phyloP scores from a whole-genome alignment of 495 filamentous ascomycete genomes.

The Annulohypoxylon maeteangense region DNA sequence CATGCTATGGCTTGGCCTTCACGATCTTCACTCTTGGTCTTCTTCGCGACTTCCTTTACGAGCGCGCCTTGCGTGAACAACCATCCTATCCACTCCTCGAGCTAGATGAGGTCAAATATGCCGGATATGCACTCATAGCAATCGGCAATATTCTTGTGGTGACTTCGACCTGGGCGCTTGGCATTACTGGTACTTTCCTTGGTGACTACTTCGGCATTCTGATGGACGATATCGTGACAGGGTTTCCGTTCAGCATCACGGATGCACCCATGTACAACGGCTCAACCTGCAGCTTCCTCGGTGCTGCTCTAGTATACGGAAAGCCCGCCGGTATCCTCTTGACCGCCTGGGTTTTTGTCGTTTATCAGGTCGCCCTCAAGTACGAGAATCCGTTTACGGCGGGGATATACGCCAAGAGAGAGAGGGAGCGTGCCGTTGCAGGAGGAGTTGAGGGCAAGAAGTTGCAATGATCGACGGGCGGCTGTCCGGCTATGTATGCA shows the following conservation, averaged over 20 bases:
- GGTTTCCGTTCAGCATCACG: conserved; percentile 95
- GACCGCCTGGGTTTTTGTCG: conserved; percentile 76
- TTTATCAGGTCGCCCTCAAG: conserved; percentile 83
- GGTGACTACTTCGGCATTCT: conserved; percentile 99
- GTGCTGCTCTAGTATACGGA: conserved; percentile 86
- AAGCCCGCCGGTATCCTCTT: conserved; percentile 88
- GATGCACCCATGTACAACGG: conserved; percentile 97
- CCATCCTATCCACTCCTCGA: conserved; percentile 75
- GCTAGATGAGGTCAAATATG: conserved; percentile 58
- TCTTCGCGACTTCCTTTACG: conserved; percentile 81
- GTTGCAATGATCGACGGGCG: conserved; percentile 51
- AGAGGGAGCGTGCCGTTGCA: conserved; percentile 59
- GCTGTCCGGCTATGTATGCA: conserved; percentile 2
- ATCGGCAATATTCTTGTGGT: conserved; percentile 87
- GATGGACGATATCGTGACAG: conserved; percentile 92
- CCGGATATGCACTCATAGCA: conserved; percentile 75
- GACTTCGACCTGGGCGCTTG: conserved; percentile 89
- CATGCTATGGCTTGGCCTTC: conserved; percentile 88
- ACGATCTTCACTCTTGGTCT: conserved; percentile 93
- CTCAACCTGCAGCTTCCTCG: conserved; percentile 89
- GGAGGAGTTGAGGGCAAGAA: conserved; percentile 54
- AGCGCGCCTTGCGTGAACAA: conserved; percentile 79
- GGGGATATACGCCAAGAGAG: conserved; percentile 93
- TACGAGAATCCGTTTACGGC: conserved; percentile 99
- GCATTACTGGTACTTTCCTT: conserved; percentile 94